These are phyloP conservation scores for Haplosporangium sp. DNA, from an alignment of 371 early-diverging fungal species.

Conservation along the genomic window DNA sequence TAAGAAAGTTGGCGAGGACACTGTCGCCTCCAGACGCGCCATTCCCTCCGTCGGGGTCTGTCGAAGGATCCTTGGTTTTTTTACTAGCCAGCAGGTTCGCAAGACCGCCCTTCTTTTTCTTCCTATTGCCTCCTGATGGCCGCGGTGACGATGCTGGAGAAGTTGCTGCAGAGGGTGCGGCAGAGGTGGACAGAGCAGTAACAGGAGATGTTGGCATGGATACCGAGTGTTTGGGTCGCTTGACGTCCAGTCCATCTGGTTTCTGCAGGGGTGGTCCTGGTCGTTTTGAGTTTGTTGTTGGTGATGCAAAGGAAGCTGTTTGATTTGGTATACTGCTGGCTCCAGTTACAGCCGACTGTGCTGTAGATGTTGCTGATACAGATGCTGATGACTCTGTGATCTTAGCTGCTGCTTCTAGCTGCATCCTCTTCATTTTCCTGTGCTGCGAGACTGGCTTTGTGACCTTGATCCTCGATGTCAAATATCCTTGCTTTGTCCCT, in stretches of 20 bases:
- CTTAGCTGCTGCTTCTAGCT: not conserved
- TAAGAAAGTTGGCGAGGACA: conserved; percentile 45
- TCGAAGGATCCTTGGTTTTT: conserved; percentile 25
- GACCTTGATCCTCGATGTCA: conserved; percentile 21
- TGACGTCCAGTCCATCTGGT: not conserved
- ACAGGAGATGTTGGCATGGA: conserved; percentile 26
- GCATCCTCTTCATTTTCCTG: conserved; percentile 9
- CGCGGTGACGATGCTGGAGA: conserved; percentile 35
- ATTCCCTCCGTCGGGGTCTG: conserved; percentile 5
- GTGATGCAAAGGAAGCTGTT: not conserved
- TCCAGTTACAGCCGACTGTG: not conserved
- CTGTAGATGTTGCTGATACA: not conserved
- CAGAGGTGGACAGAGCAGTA: conserved; percentile 12
- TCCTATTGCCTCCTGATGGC: conserved; percentile 17
- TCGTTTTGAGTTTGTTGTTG: conserved; percentile 7
- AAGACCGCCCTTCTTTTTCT: conserved; percentile 45
- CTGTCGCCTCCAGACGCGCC: conserved; percentile 30
- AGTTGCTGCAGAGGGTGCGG: conserved; percentile 13
- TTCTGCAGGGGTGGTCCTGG: not conserved
- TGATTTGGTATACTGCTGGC: not conserved
- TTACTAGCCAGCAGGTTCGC: conserved; percentile 34
- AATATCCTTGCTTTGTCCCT: conserved; percentile 33
- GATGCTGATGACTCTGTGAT: not conserved
- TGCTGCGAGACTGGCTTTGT: conserved; percentile 18
- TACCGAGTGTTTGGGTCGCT: conserved; percentile 11